Evolutionary conservation across 306 rosid species (phyloP), one percentile per base, ranked within the genome.

Genomic region (Nissolia schottii): DNA sequence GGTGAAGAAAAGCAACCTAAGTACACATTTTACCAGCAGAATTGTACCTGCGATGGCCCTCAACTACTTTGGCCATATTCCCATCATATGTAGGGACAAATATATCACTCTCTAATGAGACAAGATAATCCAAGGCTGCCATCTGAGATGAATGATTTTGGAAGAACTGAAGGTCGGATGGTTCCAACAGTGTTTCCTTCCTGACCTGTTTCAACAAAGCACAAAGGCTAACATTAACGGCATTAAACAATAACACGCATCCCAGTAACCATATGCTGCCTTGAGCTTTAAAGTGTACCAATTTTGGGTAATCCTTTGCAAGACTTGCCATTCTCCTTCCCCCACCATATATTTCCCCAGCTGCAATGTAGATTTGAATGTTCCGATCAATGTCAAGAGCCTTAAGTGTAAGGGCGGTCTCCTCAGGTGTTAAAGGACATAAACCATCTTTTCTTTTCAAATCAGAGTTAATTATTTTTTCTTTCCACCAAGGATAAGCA

Each of bases 401-500:
- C 60, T 78, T 89, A 64, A 94, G 87, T 0, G 89, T 89, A 45
- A 94, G 91, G 67, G 96, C 93, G 19, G 99, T 94, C 89, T 94
- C 99, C 85, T 94, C 99, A 3, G 99, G 99, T 54, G 99, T 94
- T 73, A 94, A 74, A 54, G 99, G 99, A 64, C 99, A 94, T 77
- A 91, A 51, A 38, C 99, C 99, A 78, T 94, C 99, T 84, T 87
- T 94, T 90, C 99, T 85, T 81, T 94, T 94, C 87, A 91, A 85
- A 25, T 91, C 97, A 27, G 99, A 91, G 58, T 91, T 91, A 66
- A 94, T 91, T 48, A 91, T 87, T 77, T 94, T 94, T 77, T 94
- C 99, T 76, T 94, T 94, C 99, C 99, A 94, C 99, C 97, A 91
- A 35, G 99, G 97, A 85, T 94, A 91, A 65, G 96, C 99, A 86